A percentile compares a stretch with the other conserved stretches of the same genome.
Evolutionary conservation across 495 filamentous ascomycete genomes (phyloP).

Genomic region (Aspergillus steynii): DNA sequence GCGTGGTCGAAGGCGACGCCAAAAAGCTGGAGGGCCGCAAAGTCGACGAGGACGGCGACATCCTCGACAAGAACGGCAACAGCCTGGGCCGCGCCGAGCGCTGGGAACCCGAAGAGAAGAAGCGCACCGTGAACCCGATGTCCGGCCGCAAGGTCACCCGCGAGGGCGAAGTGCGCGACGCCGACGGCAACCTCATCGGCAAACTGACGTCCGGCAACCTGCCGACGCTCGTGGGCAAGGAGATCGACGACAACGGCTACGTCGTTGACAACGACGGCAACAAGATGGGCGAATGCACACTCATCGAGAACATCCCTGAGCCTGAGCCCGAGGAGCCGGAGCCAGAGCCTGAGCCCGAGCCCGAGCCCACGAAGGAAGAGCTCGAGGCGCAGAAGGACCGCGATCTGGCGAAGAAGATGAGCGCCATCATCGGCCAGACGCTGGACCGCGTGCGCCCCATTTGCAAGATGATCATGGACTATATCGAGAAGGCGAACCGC

Average conservation of each 20-base stretch:
- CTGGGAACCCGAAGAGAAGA: slow-evolving; percentile 76
- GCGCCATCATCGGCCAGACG: slow-evolving; percentile 70
- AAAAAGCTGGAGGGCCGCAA: slow-evolving; percentile 70
- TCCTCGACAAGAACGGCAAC: slow-evolving; percentile 81
- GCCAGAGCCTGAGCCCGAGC: slow-evolving; percentile 31
- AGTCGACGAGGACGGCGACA: slow-evolving; percentile 83
- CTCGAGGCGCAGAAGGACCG: slow-evolving; percentile 64
- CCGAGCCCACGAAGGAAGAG: slow-evolving; percentile 54
- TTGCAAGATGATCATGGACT: slow-evolving; percentile 81
- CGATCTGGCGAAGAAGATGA: slow-evolving; percentile 78
- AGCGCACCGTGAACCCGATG: slow-evolving; percentile 67
- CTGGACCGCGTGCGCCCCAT: slow-evolving; percentile 82
- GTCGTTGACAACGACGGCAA: slow-evolving; percentile 82
- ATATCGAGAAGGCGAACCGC: slow-evolving; percentile 76
- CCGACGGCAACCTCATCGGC: slow-evolving; percentile 78
- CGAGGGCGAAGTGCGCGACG: slow-evolving; percentile 79
- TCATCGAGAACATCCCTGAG: slow-evolving; percentile 72
- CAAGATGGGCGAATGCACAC: slow-evolving; percentile 74
- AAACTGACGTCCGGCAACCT: slow-evolving; percentile 75
- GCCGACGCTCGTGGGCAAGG: slow-evolving; percentile 68
- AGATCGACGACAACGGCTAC: slow-evolving; percentile 84
- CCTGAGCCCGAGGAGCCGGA: slow-evolving; percentile 38
- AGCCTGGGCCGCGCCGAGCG: slow-evolving; percentile 77
- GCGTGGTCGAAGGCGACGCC: slow-evolving; percentile 70
- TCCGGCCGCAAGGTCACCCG: slow-evolving; percentile 75